These are phyloP conservation scores for Aspergillus brunneoviolaceus DNA, from an alignment of 2,329 filamentous ascomycete species.

Conservation along the genomic window DNA sequence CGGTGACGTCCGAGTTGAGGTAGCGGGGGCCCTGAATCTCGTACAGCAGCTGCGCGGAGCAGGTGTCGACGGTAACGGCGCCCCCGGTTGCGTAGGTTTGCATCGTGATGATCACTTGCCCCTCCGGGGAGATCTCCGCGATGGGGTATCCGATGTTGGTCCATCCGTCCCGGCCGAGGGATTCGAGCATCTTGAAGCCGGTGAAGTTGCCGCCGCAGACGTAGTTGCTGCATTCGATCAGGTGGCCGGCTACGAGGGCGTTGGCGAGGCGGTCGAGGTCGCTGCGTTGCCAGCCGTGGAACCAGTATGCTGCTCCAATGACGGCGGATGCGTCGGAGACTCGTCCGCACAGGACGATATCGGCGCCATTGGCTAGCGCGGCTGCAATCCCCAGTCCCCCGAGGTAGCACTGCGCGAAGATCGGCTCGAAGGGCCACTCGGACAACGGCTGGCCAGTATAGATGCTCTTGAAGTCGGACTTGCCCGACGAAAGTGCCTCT, in stretches of 20 bases:
- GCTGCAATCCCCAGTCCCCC: constrained; percentile 42
- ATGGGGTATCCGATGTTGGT: constrained; percentile 49
- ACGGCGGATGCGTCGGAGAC: constrained; percentile 48
- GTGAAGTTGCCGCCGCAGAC: constrained; percentile 47
- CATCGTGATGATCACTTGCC: constrained; percentile 47
- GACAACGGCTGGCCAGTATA: constrained; percentile 38
- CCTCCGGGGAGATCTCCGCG: constrained; percentile 45
- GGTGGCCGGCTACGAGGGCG: constrained; percentile 40
- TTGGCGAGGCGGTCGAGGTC: constrained; percentile 41
- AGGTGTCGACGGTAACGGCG: constrained; percentile 50
- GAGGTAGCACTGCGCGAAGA: constrained; percentile 34
- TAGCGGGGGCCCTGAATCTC: constrained; percentile 58
- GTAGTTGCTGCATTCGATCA: constrained; percentile 45
- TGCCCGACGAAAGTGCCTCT: constrained; percentile 29
- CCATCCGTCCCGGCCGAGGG: constrained; percentile 35
- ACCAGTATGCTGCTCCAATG: constrained; percentile 46
- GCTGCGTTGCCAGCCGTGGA: constrained; percentile 42
- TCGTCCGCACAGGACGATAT: constrained; percentile 47
- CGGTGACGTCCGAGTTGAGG: constrained; percentile 58
- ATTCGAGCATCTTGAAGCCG: constrained; percentile 41
- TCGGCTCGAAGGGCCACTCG: constrained; percentile 38
- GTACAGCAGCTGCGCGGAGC: constrained; percentile 54
- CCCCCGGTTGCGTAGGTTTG: constrained; percentile 42
- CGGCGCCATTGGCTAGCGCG: constrained; percentile 42
- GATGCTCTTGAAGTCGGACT: constrained; percentile 41